Evolutionary conservation across 768 basidiomycete genomes (phyloP).

Genomic region (Boletus vinaceobasis): DNA sequence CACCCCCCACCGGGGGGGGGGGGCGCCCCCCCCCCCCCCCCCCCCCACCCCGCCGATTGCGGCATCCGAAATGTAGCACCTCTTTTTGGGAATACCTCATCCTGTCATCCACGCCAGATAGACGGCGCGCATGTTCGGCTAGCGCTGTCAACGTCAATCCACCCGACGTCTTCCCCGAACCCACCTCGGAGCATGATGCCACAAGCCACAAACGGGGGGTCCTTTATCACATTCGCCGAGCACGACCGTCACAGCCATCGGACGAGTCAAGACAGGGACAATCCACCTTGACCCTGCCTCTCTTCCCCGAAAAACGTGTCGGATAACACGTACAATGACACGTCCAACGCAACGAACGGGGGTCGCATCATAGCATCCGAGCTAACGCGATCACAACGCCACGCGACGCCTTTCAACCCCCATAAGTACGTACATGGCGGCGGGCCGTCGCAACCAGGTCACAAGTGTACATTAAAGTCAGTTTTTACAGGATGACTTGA

Average conservation of each 20-base stretch:
- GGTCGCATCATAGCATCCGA: background rate
- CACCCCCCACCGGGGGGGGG: no score
- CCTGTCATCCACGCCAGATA: background rate
- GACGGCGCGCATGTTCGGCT: background rate
- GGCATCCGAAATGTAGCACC: no score
- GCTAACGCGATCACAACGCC: background rate
- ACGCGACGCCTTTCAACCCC: background rate
- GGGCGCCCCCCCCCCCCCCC: no score
- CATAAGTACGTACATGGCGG: background rate
- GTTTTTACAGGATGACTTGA: background rate
- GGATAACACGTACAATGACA: constrained; percentile 5
- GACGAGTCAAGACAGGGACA: background rate
- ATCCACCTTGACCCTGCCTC: background rate
- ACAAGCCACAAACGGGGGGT: background rate
- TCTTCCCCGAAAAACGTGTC: background rate
- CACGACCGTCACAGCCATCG: background rate
- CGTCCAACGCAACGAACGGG: background rate
- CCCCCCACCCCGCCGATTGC: no score
- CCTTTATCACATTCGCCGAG: background rate
- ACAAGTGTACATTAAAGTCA: background rate
- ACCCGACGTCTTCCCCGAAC: background rate
- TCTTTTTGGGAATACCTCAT: background rate
- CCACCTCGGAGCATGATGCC: background rate
- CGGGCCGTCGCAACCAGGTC: background rate
- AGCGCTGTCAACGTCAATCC: background rate